Evolutionary conservation across 2,329 filamentous ascomycete species (phyloP).

Genomic region (Geosmithia putterillii): DNA sequence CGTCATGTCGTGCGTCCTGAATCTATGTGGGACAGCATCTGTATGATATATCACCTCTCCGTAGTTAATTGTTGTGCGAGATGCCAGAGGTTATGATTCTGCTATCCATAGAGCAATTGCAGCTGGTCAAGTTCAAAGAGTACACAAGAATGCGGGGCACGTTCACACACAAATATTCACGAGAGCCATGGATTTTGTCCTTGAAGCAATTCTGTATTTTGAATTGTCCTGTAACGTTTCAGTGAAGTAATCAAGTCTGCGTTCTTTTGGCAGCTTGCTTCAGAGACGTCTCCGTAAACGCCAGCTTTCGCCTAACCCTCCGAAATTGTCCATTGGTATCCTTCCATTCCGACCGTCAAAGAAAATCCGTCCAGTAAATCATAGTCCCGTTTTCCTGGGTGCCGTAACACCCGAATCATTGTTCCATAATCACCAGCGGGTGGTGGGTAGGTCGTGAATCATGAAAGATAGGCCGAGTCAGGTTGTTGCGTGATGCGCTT

Average conservation of each 20-base stretch:
- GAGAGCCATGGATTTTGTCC: constrained; percentile 7
- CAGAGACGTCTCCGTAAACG: constrained; percentile 14
- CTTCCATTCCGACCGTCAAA: constrained; percentile 18
- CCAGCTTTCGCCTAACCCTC: constrained; percentile 17
- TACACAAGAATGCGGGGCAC: too few relatives aligned
- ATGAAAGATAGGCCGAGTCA: constrained; percentile 35
- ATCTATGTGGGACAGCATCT: too few relatives aligned
- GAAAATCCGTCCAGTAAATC: background rate
- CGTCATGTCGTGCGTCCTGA: too few relatives aligned
- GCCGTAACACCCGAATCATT: background rate
- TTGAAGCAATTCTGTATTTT: constrained; percentile 11
- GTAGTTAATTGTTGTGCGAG: too few relatives aligned
- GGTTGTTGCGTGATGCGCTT: constrained; percentile 51
- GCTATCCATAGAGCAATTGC: too few relatives aligned
- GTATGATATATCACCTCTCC: too few relatives aligned
- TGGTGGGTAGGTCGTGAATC: constrained; percentile 17
- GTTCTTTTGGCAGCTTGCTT: constrained; percentile 14
- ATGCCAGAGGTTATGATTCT: too few relatives aligned
- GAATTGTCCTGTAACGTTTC: constrained; percentile 1
- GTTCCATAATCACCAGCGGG: background rate
- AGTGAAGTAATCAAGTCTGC: constrained; percentile 10
- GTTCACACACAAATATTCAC: constrained; percentile 8
- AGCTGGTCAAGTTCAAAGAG: too few relatives aligned
- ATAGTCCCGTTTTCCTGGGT: background rate
- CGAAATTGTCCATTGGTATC: constrained; percentile 15